Evolutionary conservation across 2,329 filamentous ascomycete genomes (phyloP), one percentile per base, ranked within the genome.

Genomic region (Cladorrhinum sp.): DNA sequence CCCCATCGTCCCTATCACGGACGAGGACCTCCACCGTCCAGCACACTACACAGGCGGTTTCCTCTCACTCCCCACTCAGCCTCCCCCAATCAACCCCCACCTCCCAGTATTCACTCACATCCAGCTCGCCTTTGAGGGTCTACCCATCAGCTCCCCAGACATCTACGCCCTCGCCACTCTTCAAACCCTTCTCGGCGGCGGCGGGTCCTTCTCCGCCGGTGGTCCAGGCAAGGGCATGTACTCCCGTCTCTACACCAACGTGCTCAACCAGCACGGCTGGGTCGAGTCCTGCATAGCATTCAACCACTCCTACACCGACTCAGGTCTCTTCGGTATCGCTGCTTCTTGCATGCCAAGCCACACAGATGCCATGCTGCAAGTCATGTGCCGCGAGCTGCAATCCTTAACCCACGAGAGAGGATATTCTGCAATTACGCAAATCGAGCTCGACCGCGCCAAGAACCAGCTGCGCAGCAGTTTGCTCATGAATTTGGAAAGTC

Each of bases 171-270:
- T 98, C 50, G 95, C 95, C 6, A 96, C 94, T 0, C 82, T 99
- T 1, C 96, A 98, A 76, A 98, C 92, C 1, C 88, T 99, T 9
- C 90, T 99, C 33, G 95, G 95, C 61, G 95, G 95, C 53, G 95
- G 95, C 54, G 95, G 95, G 23, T 97, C 93, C 59, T 99, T 99
- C 80, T 96, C 91, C 16, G 95, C 95, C 58, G 95, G 95, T 69
- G 95, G 95, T 0, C 95, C 95, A 3, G 95, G 95, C 57, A 99
- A 99, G 80, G 95, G 95, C 74, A 99, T 99, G 95, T 98, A 98
- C 81, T 96, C 91, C 39, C 89, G 95, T 12, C 85, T 99, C 8
- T 99, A 97, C 81, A 98, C 93, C 65, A 96, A 97, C 73, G 94
- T 98, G 0, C 85, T 99, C 56, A 99, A 99, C 80, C 93, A 98